Evolutionary conservation across 129 eudicot genomes (phyloP), one percentile per base, ranked within the genome.

Genomic region (Centaurea solstitialis): DNA sequence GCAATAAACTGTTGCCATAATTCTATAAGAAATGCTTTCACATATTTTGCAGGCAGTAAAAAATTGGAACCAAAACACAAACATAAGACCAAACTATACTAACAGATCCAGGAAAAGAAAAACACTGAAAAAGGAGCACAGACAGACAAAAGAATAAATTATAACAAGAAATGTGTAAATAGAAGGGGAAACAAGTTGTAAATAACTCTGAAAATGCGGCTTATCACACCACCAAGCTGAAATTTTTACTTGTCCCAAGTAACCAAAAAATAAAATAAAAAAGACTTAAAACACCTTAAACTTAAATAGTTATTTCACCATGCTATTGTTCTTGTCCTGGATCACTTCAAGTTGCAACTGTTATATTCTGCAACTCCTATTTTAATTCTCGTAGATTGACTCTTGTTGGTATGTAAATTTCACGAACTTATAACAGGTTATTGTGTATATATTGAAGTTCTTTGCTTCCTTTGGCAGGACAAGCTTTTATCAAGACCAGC

Each of bases 401-500:
- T 21, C 68, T 20, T 62, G 12, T 64, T 21, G 21, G 68, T 9
- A 74, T 45, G 5, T 13, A 74, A 40, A 20, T 47, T 74, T 24
- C 28, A 64, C 7, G 68, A 22, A 64, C 13, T 64, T 64, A 18
- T 43, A 9, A 43, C 12, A 43, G 53, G 3, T 64, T 18, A 20
- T 64, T 64, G 68, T 22, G 68, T 80, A 6, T 33, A 69, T 37
- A 53, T 38, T 72, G 59, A 41, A 72, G 28, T 38, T 53, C 64
- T 61, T 62, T 76, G 38, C 21, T 75, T 57, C 59, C 43, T 62
- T 79, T 74, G 9, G n/a, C 69, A 88, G 88, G 87, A 85, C 84
- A 83, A 85, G 72, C 68, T 77, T 80, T 82, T 53, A 82, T 75
- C 83, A 73, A 41, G 79, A 76, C 26, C 87, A 73, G 38, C 82